Evolutionary conservation across 2,329 filamentous ascomycete genomes (phyloP), one percentile per base, ranked within the genome.

Genomic region (Neobulgaria alba): DNA sequence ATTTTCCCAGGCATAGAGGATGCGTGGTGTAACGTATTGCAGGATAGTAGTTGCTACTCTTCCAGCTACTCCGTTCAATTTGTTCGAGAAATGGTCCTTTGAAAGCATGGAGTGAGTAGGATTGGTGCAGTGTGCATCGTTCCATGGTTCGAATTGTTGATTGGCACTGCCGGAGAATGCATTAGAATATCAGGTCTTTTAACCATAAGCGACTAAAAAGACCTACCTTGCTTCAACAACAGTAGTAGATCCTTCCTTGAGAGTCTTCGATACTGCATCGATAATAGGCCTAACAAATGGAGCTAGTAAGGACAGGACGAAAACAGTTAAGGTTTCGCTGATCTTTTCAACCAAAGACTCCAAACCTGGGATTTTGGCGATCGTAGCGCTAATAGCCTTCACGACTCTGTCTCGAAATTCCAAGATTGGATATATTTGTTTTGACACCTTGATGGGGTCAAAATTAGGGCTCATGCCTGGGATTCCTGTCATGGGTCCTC

Each of bases 251-350:
- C 92, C 90, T 17, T 82, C 75, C 65, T 96, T 94, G 18, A 98
- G 71, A 23, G 79, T 77, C 57, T 89, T 80, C 16, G 87, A 90
- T 4, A 90, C 87, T 39, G 84, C 77, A 38, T 82, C 83, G 62
- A 98, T 95, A 58, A 98, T 82, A 9, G 92, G 92, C 41, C 88
- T 79, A 47, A 98, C 75, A 61, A 93, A 96, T 0, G 92, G 92
- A 1, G 92, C 86, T 14, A 98, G 72, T 1, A 98, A 74, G 4
- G 88, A 89, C 47, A 98, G 74, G 37, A 98, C 77, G 59, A 96
- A 96, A 5, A 95, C 73, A 0, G 90, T 95, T 30, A 98, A 70
- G 1, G 85, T 90, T 66, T 98, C 92, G 41, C 84, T 86, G 55
- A 98, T 94, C 54, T 87, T 90, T 49, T 96, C 90, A 16, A 96